These are phyloP conservation scores for Thraustotheca clavata DNA, from an alignment of 352 stramenopile species.

Conservation along the genomic window DNA sequence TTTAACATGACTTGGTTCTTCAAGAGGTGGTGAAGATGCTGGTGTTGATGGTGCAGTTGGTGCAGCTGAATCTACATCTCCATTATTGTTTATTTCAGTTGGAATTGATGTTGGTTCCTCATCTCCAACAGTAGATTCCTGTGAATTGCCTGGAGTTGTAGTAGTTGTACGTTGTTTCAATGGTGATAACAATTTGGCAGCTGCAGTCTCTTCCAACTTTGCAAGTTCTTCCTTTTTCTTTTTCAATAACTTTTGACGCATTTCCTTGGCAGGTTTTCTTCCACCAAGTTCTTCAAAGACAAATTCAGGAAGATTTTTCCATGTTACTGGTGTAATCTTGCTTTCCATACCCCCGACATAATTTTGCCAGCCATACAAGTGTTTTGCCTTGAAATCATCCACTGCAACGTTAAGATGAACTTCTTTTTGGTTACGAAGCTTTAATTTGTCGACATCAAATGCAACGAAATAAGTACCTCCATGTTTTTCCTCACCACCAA, in stretches of 20 bases:
- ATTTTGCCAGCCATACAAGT: conserved; percentile 86
- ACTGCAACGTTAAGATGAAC: conserved; percentile 81
- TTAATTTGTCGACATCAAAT: conserved; percentile 75
- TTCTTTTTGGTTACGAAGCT: conserved; percentile 60
- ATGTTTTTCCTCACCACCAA: conserved; percentile 36
- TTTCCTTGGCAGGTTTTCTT: conserved; percentile 38
- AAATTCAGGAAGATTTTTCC: conserved; percentile 75
- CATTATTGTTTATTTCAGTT: neutral
- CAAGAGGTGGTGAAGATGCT: neutral
- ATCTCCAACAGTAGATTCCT: neutral
- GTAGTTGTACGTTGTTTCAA: neutral
- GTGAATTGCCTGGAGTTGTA: neutral
- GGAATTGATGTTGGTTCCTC: neutral
- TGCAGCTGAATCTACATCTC: neutral
- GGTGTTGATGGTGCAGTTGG: too few relatives aligned
- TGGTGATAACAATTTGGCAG: neutral
- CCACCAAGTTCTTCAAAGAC: conserved; percentile 85
- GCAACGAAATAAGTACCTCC: conserved; percentile 79
- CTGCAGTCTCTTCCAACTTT: conserved; percentile 29
- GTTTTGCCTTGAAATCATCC: conserved; percentile 85
- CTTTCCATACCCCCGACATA: conserved; percentile 79
- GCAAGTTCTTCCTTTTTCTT: conserved; percentile 75
- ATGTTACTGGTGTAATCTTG: conserved; percentile 72
- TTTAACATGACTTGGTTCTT: neutral
- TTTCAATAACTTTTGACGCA: conserved; percentile 67